Conservation (phyloP, 1,284 basidiomycete genomes). For the Microstroma glucosiphilum region DNA sequence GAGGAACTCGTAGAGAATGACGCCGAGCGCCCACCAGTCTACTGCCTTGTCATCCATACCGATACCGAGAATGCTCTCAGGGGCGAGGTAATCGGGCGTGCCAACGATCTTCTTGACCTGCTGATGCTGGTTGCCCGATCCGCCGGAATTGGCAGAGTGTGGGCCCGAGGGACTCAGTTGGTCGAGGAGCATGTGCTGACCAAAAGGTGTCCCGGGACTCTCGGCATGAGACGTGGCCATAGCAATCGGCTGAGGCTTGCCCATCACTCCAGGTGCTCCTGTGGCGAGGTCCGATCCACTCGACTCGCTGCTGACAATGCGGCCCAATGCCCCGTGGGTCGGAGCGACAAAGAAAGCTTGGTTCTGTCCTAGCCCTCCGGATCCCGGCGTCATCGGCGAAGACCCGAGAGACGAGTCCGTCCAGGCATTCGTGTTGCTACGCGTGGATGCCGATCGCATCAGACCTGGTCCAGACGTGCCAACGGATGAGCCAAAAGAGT, state of each 20-base stretch:
- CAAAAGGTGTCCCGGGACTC: conserved; percentile 34
- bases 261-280: conserved; percentile 10
- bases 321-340: neutral
- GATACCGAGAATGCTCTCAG: conserved; percentile 90
- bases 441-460: neutral
- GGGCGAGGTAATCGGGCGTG: conserved; percentile 92
- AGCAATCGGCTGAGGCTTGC: neutral
- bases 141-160: conserved; percentile 13
- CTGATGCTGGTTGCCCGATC: neutral
- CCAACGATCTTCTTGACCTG: conserved; percentile 64
- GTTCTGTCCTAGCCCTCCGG: conserved; percentile 27
- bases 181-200: conserved; percentile 29
- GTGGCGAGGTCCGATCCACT: conserved; percentile 27
- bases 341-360: conserved; percentile 9
- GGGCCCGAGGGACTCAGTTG: conserved; percentile 53
- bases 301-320: conserved; percentile 30
- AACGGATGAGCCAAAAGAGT: conserved; percentile 5
- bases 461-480: conserved; percentile 5
- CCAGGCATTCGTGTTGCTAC: neutral
- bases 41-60: conserved; percentile 91
- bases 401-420: conserved; percentile 8
- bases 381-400: conserved; percentile 22
- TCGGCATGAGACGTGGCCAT: conserved; percentile 17
- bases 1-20: conserved; percentile 96
- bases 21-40: conserved; percentile 99